Percentiles rank a stretch among this genome's conserved stretches.
Evolutionary conservation across 345 rosid species (phyloP).

Genomic region (Eucalyptus victrix): DNA sequence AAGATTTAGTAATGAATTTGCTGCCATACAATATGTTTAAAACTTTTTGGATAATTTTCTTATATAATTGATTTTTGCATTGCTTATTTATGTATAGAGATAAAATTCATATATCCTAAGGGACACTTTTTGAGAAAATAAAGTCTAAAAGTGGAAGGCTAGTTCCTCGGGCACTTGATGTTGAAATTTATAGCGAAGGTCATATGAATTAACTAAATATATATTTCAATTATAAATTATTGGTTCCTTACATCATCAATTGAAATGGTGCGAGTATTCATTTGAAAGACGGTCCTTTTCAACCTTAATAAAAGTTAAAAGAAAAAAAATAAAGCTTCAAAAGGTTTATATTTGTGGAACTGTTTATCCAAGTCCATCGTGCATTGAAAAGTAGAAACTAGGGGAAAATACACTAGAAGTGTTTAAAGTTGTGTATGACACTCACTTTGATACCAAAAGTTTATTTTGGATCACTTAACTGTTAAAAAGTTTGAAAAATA

Average conservation of each 20-base stretch:
- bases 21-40: no score
- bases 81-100: neutral
- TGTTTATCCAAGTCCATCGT: neutral
- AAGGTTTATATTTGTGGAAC: neutral
- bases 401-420: no score
- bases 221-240: neutral
- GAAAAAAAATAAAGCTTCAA: neutral
- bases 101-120: neutral
- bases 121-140: no score
- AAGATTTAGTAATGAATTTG: no score
- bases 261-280: neutral
- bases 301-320: neutral
- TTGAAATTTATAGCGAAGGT: neutral
- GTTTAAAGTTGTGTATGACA: fast-evolving
- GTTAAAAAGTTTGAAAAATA: no score
- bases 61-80: neutral
- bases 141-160: neutral
- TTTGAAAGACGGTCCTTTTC: neutral
- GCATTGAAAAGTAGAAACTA: neutral
- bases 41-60: no score
- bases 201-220: neutral
- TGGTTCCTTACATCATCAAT: neutral
- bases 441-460: no score
- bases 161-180: neutral
- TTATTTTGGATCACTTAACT: no score